These are phyloP conservation scores for Alternaria solani DNA, from an alignment of 2,329 filamentous ascomycete species.

Conservation along the genomic window DNA sequence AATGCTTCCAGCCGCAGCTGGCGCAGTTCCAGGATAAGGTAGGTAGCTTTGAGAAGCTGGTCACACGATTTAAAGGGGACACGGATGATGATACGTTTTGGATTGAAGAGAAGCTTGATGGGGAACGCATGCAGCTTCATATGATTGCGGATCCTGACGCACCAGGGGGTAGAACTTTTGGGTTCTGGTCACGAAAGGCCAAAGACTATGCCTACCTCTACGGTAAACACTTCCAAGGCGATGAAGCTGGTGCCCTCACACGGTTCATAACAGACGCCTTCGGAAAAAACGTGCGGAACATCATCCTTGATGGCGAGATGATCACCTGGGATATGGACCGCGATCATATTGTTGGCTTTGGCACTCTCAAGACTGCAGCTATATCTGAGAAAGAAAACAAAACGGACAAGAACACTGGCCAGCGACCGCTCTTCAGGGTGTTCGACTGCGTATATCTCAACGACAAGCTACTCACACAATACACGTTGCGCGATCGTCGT, in stretches of 20 bases:
- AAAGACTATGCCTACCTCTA: slow-evolving; percentile 98
- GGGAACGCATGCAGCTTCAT: slow-evolving; percentile 96
- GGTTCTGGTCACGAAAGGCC: slow-evolving; percentile 94
- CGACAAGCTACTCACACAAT: slow-evolving; percentile 77
- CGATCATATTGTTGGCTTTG: slow-evolving; percentile 87
- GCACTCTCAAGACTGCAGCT: slow-evolving; percentile 91
- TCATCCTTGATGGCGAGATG: slow-evolving; percentile 98
- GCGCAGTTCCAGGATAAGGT: slow-evolving; percentile 85
- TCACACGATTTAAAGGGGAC: slow-evolving; percentile 70
- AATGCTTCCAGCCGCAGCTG: slow-evolving; percentile 95
- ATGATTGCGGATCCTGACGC: slow-evolving; percentile 75
- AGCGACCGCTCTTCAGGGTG: slow-evolving; percentile 80
- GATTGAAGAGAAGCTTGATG: slow-evolving; percentile 98
- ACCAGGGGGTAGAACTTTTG: slow-evolving; percentile 76
- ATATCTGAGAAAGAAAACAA: slow-evolving; percentile 79
- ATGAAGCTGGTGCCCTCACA: slow-evolving; percentile 76
- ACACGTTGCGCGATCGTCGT: slow-evolving; percentile 81
- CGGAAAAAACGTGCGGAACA: slow-evolving; percentile 75
- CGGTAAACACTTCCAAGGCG: slow-evolving; percentile 75
- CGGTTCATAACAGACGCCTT: slow-evolving; percentile 82
- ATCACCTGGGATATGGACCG: slow-evolving; percentile 93
- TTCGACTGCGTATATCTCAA: slow-evolving; percentile 95
- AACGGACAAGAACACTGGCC: slow-evolving; percentile 62
- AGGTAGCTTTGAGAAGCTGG: slow-evolving; percentile 77
- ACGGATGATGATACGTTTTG: slow-evolving; percentile 82